Evolutionary conservation across 129 eudicot genomes (phyloP), one percentile per base, ranked within the genome.

Genomic region (Helianthus tuberosus): DNA sequence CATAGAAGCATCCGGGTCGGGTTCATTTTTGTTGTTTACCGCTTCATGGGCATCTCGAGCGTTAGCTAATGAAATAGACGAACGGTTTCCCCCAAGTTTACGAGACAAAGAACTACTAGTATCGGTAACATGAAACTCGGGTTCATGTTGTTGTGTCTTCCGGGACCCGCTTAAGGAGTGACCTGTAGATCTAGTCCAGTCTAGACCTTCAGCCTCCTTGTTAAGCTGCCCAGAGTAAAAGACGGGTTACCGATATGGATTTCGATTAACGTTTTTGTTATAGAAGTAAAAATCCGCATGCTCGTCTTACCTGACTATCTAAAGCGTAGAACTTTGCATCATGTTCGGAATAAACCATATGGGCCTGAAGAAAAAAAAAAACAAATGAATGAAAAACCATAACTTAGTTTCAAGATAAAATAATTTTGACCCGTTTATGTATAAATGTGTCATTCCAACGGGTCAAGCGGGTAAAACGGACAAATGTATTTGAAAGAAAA

Each of bases 261-360:
- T 64, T 41, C 64, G 49, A 53, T 71, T 9, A 14, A 61, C 27
- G 49, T 7, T 51, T 59, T 47, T 44, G 20, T 25, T 59, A 10
- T 1, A 9, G 5, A 50, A 3, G 49, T 13, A 51, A 38, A 53
- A 46, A 5, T 14, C 27, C 15, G 67, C 67, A 76, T 77, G 75
- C 35, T 39, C 12, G 23, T 54, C 68, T 39, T 81, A 93, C 98
- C 96, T 93, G 98, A 35, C 64, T 86, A 86, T 89, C 86, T 20
- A 93, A 84, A 58, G 92, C 92, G 75, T 78, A 81, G 82, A 93
- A 93, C 17, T 86, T 81, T 13, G 88, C 88, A 75, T 93, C 96
- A 43, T 93, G 98, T 75, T 88, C 96, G 9, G 98, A 90, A 70
- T 75, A 75, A 27, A 88, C 91, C 98, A 90, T 93, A 75, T 93